Conservation (phyloP, 1,139 yeast genomes). For the Saccharomyces hybrid region DNA sequence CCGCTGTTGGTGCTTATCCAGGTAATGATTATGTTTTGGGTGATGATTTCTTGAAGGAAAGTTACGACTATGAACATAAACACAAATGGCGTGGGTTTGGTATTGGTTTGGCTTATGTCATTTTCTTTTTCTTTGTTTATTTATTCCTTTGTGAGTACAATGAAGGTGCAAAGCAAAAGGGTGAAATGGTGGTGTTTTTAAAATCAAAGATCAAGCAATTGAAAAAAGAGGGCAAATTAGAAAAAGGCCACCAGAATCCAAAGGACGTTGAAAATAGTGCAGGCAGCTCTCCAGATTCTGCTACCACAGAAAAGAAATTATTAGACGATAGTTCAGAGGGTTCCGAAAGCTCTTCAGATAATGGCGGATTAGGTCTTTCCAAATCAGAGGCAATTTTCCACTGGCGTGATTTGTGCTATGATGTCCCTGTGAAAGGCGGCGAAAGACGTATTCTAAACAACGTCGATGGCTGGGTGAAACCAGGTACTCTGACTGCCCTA, state of each 20-base stretch:
- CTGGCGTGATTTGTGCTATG: conserved; percentile 73
- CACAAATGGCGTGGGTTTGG: conserved; percentile 87
- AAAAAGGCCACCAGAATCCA: conserved; percentile 4
- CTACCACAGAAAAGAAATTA: conserved; percentile 16
- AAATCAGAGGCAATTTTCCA: conserved; percentile 50
- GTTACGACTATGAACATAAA: conserved; percentile 46
- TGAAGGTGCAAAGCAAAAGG: conserved; percentile 73
- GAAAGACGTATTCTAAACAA: conserved; percentile 56
- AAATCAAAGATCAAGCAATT: conserved; percentile 35
- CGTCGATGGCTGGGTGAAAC: conserved; percentile 81
- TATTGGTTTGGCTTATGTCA: conserved; percentile 38
- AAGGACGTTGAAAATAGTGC: conserved; percentile 17
- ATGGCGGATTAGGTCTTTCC: conserved; percentile 13
- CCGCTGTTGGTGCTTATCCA: conserved; percentile 53
- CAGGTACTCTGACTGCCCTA: conserved; percentile 65
- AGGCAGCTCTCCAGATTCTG: conserved; percentile 8
- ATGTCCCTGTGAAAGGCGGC: conserved; percentile 57
- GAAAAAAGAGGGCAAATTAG: conserved; percentile 25
- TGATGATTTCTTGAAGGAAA: conserved; percentile 44
- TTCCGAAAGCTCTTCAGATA: neutral
- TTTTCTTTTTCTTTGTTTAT: conserved; percentile 31
- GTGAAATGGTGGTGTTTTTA: conserved; percentile 70
- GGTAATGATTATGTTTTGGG: conserved; percentile 54
- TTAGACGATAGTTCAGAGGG: conserved; percentile 11
- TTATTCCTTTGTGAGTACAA: conserved; percentile 54